Evolutionary conservation across 148 eudicot species (phyloP).

Genomic region (Vaccinium vitisidaea): DNA sequence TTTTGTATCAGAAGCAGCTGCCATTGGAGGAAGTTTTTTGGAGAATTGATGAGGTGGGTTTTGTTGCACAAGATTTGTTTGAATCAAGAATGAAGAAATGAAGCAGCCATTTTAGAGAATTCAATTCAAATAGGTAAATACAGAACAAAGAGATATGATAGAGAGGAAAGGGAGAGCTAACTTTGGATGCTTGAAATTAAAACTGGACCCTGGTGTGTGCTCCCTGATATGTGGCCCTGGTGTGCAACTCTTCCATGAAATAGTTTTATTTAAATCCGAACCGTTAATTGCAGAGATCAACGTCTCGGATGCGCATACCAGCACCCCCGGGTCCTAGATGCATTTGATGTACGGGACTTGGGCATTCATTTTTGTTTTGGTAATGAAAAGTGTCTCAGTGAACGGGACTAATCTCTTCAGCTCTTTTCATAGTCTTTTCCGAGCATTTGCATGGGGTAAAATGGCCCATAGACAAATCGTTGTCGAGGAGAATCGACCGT

Average conservation of each 20-base stretch:
- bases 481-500: too few relatives aligned
- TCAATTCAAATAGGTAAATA: neutral
- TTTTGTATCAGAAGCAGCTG: constrained; percentile 16
- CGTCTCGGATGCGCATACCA: too few relatives aligned
- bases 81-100: constrained; percentile 10
- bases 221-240: too few relatives aligned
- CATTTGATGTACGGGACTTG: neutral
- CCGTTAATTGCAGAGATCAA: too few relatives aligned
- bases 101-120: neutral
- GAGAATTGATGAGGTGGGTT: constrained; percentile 13
- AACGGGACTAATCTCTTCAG: too few relatives aligned
- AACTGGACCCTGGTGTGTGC: too few relatives aligned
- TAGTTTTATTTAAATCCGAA: too few relatives aligned
- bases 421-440: too few relatives aligned
- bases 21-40: constrained; percentile 17
- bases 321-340: neutral
- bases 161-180: neutral
- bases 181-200: constrained; percentile 8
- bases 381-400: too few relatives aligned
- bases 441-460: too few relatives aligned
- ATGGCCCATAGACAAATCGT: too few relatives aligned
- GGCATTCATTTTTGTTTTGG: neutral
- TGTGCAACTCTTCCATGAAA: too few relatives aligned
- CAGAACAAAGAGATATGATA: neutral
- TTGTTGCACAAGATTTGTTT: neutral